Evolutionary conservation across 345 rosid genomes (phyloP).

Genomic region (Sonneratia alba): DNA sequence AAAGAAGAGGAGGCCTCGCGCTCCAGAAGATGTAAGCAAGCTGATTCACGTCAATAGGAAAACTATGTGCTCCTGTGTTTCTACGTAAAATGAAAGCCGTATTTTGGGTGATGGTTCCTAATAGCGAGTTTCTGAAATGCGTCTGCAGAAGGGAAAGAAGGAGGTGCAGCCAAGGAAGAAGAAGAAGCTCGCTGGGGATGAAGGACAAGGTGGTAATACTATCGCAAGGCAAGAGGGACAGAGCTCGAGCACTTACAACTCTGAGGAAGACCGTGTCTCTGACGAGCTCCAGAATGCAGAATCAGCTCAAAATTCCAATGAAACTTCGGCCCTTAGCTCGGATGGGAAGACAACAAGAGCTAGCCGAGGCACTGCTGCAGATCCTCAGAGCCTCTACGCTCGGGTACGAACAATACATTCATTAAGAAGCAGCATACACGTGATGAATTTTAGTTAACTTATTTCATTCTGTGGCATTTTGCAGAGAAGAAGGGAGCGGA

Average conservation of each 20-base stretch:
- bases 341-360: conserved; percentile 58
- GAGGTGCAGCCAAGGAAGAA: conserved; percentile 30
- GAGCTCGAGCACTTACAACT: conserved; percentile 41
- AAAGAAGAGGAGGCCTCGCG: conserved; percentile 26
- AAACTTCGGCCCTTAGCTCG: conserved; percentile 24
- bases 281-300: conserved; percentile 26
- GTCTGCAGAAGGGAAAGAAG: conserved; percentile 20
- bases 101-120: neutral
- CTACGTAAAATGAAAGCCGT: neutral
- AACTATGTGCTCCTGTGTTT: neutral
- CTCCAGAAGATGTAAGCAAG: conserved; percentile 26
- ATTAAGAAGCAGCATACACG: no score
- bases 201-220: conserved; percentile 24
- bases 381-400: conserved; percentile 94
- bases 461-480: neutral
- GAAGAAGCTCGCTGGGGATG: conserved; percentile 27
- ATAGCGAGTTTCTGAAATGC: neutral
- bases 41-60: neutral
- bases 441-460: neutral
- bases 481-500: conserved; percentile 87
- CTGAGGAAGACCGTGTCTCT: conserved; percentile 58
- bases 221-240: conserved; percentile 33
- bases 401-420: conserved; percentile 34
- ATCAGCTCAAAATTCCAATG: conserved; percentile 8
- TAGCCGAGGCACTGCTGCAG: conserved; percentile 74